Conservation (phyloP, 1,284 basidiomycete genomes). For the Marasmius oreades region DNA sequence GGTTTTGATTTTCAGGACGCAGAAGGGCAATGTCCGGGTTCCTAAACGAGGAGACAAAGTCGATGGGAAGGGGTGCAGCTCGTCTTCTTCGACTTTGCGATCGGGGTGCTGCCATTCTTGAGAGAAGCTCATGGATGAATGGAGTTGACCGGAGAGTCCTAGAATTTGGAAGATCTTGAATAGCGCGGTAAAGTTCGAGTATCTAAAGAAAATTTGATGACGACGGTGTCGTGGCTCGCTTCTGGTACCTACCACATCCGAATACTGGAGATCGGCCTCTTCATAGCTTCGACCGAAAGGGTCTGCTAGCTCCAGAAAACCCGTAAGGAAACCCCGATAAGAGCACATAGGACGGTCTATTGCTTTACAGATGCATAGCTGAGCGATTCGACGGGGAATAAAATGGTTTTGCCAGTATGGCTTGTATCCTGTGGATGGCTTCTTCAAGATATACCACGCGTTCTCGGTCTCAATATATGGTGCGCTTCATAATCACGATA, state of each 20-base stretch:
- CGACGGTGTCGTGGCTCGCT: not conserved
- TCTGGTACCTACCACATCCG: conserved; percentile 34
- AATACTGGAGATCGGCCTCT: conserved; percentile 32
- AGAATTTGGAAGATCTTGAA: conserved; percentile 20
- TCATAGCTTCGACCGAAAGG: conserved; percentile 35
- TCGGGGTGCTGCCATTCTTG: not conserved
- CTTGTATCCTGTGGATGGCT: conserved; percentile 43
- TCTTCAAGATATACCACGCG: conserved; percentile 56
- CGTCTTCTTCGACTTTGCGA: not conserved
- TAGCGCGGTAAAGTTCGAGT: conserved; percentile 28
- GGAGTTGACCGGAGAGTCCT: not conserved
- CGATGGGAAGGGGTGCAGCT: not conserved
- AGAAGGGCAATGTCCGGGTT: not conserved
- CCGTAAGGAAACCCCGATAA: conserved; percentile 29
- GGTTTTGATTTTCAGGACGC: conserved; percentile 21
- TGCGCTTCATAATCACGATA: conserved; percentile 36
- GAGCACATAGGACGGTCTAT: conserved; percentile 22
- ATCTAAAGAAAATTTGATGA: conserved; percentile 25
- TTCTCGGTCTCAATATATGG: conserved; percentile 57
- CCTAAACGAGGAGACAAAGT: conserved; percentile 18
- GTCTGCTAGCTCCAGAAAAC: conserved; percentile 28
- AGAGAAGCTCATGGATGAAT: not conserved
- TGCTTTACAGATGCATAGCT: conserved; percentile 41
- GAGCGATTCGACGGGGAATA: conserved; percentile 43
- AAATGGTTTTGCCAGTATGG: conserved; percentile 46